Percentiles rank a stretch among this genome's conserved stretches.
Conservation (phyloP, 768 basidiomycete genomes). For the Auricularia sp. region DNA sequence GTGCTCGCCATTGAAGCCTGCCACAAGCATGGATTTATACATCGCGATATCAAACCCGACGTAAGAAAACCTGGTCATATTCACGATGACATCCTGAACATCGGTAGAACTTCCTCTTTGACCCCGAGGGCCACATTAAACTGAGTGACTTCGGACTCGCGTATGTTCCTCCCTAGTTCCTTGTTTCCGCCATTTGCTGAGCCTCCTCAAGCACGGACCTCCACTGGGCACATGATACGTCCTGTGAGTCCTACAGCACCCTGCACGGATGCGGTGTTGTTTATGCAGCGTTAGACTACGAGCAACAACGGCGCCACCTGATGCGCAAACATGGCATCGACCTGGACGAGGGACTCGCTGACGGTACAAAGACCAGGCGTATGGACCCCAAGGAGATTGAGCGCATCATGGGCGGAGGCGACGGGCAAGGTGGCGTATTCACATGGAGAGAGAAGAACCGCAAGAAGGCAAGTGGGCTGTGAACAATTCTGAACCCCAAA, state of each 20-base stretch:
- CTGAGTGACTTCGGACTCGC: constrained; percentile 94
- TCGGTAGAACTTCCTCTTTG: constrained; percentile 85
- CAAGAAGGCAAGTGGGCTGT: constrained; percentile 49
- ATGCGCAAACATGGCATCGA: constrained; percentile 92
- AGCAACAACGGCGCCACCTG: constrained; percentile 81
- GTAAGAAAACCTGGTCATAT: constrained; percentile 26
- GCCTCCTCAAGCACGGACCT: constrained; percentile 58
- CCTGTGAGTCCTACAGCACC: constrained; percentile 39
- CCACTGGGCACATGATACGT: constrained; percentile 96
- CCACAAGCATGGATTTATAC: constrained; percentile 92
- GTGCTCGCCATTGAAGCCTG: constrained; percentile 87
- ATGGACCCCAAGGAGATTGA: constrained; percentile 79
- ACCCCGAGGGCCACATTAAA: constrained; percentile 85
- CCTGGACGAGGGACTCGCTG: constrained; percentile 66
- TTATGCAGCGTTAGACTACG: constrained; percentile 55
- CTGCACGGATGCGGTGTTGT: constrained; percentile 9
- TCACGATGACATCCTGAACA: background rate
- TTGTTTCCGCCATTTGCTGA: background rate
- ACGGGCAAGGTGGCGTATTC: constrained; percentile 70
- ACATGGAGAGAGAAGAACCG: constrained; percentile 94
- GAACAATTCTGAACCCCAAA: background rate
- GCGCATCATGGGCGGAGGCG: constrained; percentile 70
- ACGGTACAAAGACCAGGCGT: constrained; percentile 64
- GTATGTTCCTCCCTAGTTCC: constrained; percentile 37
- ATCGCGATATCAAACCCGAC: constrained; percentile 95